phyloP scores from a whole-genome alignment of 1,139 yeast genomes.

The Hansenula sp. region DNA sequence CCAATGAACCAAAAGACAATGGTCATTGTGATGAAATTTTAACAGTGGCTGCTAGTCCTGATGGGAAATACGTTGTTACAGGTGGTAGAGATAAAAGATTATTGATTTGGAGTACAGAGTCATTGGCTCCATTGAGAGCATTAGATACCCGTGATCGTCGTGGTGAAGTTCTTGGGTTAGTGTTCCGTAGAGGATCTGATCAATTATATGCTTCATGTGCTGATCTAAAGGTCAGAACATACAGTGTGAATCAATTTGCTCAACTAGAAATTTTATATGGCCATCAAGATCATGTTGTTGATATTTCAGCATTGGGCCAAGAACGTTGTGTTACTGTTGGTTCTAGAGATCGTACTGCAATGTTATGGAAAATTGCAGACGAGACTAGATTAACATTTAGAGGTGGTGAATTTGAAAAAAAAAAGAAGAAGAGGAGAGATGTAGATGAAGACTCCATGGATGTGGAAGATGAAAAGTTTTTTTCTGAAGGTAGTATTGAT shows the following conservation, averaged over 20 bases:
- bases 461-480: conserved; percentile 33
- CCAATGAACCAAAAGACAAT: conserved; percentile 37
- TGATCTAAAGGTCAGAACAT: conserved; percentile 86
- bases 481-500: conserved; percentile 85
- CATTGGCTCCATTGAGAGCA: conserved; percentile 68
- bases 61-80: conserved; percentile 84
- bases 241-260: conserved; percentile 78
- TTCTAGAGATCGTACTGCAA: conserved; percentile 88
- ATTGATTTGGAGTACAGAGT: conserved; percentile 83
- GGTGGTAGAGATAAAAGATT: conserved; percentile 84
- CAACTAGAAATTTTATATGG: conserved; percentile 91
- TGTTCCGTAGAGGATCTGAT: conserved; percentile 77
- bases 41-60: conserved; percentile 80
- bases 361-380: conserved; percentile 95
- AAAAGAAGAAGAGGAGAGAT: conserved; percentile 35
- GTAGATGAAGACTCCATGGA: conserved; percentile 28
- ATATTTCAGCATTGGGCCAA: conserved; percentile 71
- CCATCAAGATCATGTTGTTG: conserved; percentile 87
- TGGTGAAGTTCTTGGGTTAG: conserved; percentile 68
- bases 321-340: conserved; percentile 97
- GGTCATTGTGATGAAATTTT: conserved; percentile 78
- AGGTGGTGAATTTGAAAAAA: conserved; percentile 71
- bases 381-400: conserved; percentile 91
- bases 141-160: conserved; percentile 68
- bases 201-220: conserved; percentile 92